These are phyloP conservation scores for Platanus orientalis DNA, from an alignment of 164 flowering plant species.

Conservation along the genomic window DNA sequence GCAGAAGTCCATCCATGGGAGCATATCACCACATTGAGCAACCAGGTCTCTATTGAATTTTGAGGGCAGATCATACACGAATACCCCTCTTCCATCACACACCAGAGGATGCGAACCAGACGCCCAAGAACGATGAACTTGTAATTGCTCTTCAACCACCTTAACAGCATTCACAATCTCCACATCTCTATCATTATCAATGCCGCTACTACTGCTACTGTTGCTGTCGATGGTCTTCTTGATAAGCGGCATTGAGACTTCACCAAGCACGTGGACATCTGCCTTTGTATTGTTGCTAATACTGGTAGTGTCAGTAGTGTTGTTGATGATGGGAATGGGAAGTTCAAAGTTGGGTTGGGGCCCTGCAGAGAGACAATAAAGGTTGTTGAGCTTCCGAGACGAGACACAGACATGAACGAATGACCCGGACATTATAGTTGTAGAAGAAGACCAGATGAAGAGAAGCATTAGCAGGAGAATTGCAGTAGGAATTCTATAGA, in stretches of 20 bases:
- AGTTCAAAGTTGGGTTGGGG: constrained; percentile 36
- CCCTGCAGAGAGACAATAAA: constrained; percentile 67
- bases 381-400: constrained; percentile 59
- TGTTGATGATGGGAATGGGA: constrained; percentile 15
- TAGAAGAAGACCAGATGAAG: constrained; percentile 56
- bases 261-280: no score
- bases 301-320: neutral
- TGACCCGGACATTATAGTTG: constrained; percentile 51
- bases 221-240: neutral
- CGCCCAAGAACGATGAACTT: constrained; percentile 45
- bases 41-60: constrained; percentile 69
- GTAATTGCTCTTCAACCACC: constrained; percentile 43
- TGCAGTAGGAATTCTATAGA: constrained; percentile 28
- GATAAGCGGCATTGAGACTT: neutral
- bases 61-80: constrained; percentile 66
- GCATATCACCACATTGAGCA: constrained; percentile 48
- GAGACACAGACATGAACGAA: constrained; percentile 64
- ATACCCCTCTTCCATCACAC: constrained; percentile 57
- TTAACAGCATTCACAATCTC: constrained; percentile 30
- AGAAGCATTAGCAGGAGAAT: constrained; percentile 35
- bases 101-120: neutral
- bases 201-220: neutral
- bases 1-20: constrained; percentile 57
- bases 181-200: constrained; percentile 4
- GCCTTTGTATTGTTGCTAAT: neutral